phyloP scores from a whole-genome alignment of 2,329 filamentous ascomycete species.

The Ascochyta fabae region DNA sequence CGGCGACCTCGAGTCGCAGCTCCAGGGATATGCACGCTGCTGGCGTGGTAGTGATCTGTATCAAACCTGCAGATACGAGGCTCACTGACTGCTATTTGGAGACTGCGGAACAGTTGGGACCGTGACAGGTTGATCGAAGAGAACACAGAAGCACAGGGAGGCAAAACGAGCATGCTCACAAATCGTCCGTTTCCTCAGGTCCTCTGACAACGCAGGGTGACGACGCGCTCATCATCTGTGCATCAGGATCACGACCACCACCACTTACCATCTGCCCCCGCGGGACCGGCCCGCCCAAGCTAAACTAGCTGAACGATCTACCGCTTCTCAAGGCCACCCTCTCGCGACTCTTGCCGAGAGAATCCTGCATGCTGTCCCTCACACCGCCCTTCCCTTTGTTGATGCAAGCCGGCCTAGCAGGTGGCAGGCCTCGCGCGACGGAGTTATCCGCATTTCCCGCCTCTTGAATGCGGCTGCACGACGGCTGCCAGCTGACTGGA shows the following conservation, averaged over 20 bases:
- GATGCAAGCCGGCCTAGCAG: not conserved
- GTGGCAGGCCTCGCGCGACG: too few relatives aligned
- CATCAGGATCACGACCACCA: not conserved
- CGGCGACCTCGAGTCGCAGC: not conserved
- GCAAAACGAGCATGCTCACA: not conserved
- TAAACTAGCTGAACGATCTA: not conserved
- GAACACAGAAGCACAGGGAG: not conserved
- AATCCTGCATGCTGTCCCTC: not conserved
- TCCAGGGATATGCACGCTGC: not conserved
- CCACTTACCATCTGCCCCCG: not conserved
- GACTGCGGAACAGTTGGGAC: not conserved
- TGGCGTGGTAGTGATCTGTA: not conserved
- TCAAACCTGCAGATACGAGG: conserved; percentile 3
- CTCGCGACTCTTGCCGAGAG: not conserved
- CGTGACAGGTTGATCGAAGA: not conserved
- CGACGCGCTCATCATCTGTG: not conserved
- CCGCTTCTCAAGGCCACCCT: not conserved
- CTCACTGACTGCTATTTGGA: not conserved
- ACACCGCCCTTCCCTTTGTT: not conserved
- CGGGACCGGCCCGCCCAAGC: not conserved
- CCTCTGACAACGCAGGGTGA: not conserved
- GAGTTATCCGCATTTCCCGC: too few relatives aligned
- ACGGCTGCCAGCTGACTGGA: not conserved
- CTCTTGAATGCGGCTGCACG: not conserved
- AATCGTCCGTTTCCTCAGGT: not conserved